Evolutionary conservation across 192 early-diverging fungal genomes (phyloP).

Genomic region (Backusella liffmaniae): DNA sequence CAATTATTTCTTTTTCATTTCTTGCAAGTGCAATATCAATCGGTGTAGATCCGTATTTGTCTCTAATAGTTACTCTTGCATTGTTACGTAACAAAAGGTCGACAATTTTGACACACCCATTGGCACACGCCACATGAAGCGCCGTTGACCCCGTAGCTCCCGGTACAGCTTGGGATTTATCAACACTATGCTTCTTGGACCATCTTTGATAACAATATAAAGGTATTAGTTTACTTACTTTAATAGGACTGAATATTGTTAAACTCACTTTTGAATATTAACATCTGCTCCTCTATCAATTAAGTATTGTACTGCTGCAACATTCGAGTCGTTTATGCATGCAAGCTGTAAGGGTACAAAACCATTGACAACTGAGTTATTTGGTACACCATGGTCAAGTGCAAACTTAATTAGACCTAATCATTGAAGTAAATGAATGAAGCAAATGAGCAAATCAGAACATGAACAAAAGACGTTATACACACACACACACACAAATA

Average conservation of each 20-base stretch:
- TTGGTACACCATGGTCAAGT: slow-evolving; percentile 63
- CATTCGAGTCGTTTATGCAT: slow-evolving; percentile 54
- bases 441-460: background rate
- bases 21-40: slow-evolving; percentile 43
- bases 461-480: background rate
- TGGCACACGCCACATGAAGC: slow-evolving; percentile 80
- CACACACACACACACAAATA: background rate
- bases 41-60: slow-evolving; percentile 56
- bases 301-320: slow-evolving; percentile 60
- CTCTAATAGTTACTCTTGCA: slow-evolving; percentile 53
- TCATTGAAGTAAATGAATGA: background rate
- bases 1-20: slow-evolving; percentile 43
- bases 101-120: slow-evolving; percentile 57
- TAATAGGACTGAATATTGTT: background rate
- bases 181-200: slow-evolving; percentile 28
- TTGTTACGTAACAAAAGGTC: slow-evolving; percentile 59
- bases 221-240: background rate
- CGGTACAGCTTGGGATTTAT: slow-evolving; percentile 33
- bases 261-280: slow-evolving; percentile 48
- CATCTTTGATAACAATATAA: slow-evolving; percentile 15
- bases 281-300: slow-evolving; percentile 68
- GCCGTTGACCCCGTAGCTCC: slow-evolving; percentile 68
- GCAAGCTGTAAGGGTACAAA: slow-evolving; percentile 69
- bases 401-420: slow-evolving; percentile 60
- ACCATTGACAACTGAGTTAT: slow-evolving; percentile 63